A percentile compares a stretch with the other conserved stretches of the same genome.
These are phyloP conservation scores for Ceratocystis lukuohia DNA, from an alignment of 2,329 filamentous ascomycete species.

Conservation along the genomic window DNA sequence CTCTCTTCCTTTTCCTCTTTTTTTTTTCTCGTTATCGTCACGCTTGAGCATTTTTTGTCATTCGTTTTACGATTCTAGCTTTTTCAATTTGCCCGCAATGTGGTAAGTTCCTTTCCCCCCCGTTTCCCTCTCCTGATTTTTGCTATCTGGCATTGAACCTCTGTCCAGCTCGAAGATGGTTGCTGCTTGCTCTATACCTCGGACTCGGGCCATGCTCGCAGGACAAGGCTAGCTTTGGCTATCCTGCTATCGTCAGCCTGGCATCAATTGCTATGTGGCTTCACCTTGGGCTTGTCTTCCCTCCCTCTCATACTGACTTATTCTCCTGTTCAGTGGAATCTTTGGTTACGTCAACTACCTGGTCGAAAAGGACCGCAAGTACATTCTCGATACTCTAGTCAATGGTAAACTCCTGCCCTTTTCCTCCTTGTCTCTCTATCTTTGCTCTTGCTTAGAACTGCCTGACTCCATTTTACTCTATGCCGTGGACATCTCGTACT, in stretches of 20 bases:
- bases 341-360: constrained; percentile 99
- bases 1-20: constrained; percentile 8
- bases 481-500: not conserved
- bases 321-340: constrained; percentile 53
- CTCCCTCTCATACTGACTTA: constrained; percentile 16
- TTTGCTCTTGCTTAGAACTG: too few relatives aligned
- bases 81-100: constrained; percentile 18
- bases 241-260: not conserved
- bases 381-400: constrained; percentile 88
- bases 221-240: not conserved
- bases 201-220: not conserved
- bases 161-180: not conserved
- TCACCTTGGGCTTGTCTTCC: constrained; percentile 8
- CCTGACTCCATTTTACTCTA: not conserved
- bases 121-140: constrained; percentile 6
- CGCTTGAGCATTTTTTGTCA: constrained; percentile 11
- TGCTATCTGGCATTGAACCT: not conserved
- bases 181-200: not conserved
- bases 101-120: constrained; percentile 18
- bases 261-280: not conserved
- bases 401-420: constrained; percentile 54
- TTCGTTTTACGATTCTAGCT: constrained; percentile 18
- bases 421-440: constrained; percentile 11
- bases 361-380: constrained; percentile 96
- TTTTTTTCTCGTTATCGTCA: constrained; percentile 8